phyloP scores from a whole-genome alignment of 768 basidiomycete species.

The Lactarius vividus region DNA sequence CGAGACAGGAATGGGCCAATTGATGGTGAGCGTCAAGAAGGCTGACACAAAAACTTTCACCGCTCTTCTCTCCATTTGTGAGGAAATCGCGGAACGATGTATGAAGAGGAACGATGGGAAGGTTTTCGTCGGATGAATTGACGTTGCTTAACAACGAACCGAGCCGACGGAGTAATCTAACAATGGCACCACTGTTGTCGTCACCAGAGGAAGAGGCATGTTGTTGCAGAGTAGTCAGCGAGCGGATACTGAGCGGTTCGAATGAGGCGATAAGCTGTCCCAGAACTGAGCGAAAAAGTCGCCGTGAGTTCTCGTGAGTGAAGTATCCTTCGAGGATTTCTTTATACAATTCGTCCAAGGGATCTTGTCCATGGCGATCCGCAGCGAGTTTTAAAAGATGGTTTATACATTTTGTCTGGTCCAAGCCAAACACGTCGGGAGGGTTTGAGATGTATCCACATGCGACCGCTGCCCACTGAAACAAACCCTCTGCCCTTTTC shows the following conservation, averaged over 20 bases:
- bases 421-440: neutral
- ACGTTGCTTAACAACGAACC: slow-evolving; percentile 10
- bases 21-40: neutral
- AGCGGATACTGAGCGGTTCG: neutral
- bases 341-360: neutral
- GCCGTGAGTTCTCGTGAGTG: neutral
- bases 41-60: neutral
- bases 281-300: neutral
- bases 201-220: too few relatives aligned
- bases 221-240: neutral
- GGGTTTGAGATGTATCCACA: neutral
- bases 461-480: neutral
- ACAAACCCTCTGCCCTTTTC: neutral
- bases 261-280: neutral
- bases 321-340: neutral
- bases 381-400: neutral
- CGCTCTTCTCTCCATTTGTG: neutral
- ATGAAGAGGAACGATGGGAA: neutral
- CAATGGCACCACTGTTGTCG: neutral
- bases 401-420: neutral
- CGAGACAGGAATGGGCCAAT: neutral
- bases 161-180: neutral
- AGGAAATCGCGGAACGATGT: slow-evolving; percentile 5
- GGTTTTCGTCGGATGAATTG: neutral
- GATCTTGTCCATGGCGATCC: neutral